Evolutionary conservation across 2,329 filamentous ascomycete genomes (phyloP), one percentile per base, ranked within the genome.

Genomic region (Setomelanomma holmii): DNA sequence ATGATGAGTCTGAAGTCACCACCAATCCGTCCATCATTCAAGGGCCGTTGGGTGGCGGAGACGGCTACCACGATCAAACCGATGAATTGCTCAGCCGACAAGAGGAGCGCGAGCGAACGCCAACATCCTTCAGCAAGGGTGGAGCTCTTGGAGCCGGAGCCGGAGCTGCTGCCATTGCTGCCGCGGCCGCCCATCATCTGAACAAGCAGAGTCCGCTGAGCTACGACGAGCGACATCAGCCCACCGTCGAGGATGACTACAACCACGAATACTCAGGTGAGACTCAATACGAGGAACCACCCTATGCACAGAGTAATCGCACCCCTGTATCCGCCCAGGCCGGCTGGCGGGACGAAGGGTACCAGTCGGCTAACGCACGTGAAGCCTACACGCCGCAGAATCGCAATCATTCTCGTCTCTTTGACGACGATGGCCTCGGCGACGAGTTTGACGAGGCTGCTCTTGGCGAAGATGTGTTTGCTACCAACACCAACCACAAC

Each of bases 1-100:
- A 79, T 35, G 78, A 80, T 45, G 47, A 36, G 12, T 83, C 80
- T 19, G 91, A 96, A 55, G 82, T 91, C 14, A 88, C 86, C 40
- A 96, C 92, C 16, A 96, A 96, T 68, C 91, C 91, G 2, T 96
- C 93, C 0, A 82, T 93, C 43, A 86, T 96, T 35, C 84, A 92
- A 60, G 91, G 89, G 16, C 88, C 87, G 1, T 83, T 89, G 43
- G 87, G 85, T 44, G 85, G 84, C 27, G 69, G 76, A 21, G 71
- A 78, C 40, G 57, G 53, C 1, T 78, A 79, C 58, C 78, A 77
- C 40, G 76, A 75, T 54, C 73, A 73, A 19, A 80, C 67, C 14
- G 66, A 69, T n/a, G 63, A 69, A 69, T 39, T 68, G 19, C 56
- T 73, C 14, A 62, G 55, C 41, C 64, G 53, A 60, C 73, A 56